Percentiles rank a stretch among this genome's conserved stretches.
phyloP scores from a whole-genome alignment of 371 early-diverging fungal genomes.

The Apophysomyces elegans region DNA sequence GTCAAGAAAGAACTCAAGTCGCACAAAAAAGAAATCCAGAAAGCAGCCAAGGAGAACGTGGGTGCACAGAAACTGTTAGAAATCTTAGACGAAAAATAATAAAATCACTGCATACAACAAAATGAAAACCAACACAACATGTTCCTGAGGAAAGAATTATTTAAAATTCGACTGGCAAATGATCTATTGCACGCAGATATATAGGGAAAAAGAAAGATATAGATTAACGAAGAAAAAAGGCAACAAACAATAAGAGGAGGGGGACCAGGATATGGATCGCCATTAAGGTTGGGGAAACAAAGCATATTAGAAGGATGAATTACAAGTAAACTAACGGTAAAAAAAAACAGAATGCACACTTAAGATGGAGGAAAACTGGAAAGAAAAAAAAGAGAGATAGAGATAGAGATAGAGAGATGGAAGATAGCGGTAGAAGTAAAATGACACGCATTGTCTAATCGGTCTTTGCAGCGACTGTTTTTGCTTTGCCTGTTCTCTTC shows the following conservation, averaged over 20 bases:
- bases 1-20: constrained; percentile 39
- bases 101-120: not conserved
- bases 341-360: not conserved
- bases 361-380: not conserved
- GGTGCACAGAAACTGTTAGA: constrained; percentile 48
- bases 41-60: constrained; percentile 32
- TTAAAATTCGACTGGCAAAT: too few relatives aligned
- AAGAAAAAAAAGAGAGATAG: too few relatives aligned
- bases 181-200: too few relatives aligned
- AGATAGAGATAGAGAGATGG: too few relatives aligned
- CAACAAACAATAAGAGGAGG: not conserved
- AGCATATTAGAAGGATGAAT: constrained; percentile 6
- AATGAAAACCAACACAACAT: not conserved
- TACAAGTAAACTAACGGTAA: constrained; percentile 4
- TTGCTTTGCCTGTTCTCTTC: constrained; percentile 21
- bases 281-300: not conserved
- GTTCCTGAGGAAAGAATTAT: too few relatives aligned
- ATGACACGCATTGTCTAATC: not conserved
- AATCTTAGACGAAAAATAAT: constrained; percentile 16
- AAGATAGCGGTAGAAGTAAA: not conserved
- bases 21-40: constrained; percentile 44
- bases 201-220: not conserved
- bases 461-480: constrained; percentile 1
- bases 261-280: not conserved
- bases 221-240: not conserved